Evolutionary conservation across 1,284 basidiomycete species (phyloP).

Genomic region (Pisolithus thermaeus): DNA sequence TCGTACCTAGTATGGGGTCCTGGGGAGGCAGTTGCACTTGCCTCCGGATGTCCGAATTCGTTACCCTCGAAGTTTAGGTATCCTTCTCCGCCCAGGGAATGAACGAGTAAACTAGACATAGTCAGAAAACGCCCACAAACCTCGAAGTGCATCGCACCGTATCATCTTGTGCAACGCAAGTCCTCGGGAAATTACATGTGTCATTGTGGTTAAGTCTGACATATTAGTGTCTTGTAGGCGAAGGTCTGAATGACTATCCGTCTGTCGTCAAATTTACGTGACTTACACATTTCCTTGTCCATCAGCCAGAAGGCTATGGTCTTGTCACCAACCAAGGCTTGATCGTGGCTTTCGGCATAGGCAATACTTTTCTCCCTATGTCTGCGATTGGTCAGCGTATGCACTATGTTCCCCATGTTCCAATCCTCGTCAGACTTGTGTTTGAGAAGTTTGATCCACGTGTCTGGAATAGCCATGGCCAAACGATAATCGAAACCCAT

Average conservation of each 20-base stretch:
- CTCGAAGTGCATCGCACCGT: slow-evolving; percentile 45
- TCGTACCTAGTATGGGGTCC: slow-evolving; percentile 2
- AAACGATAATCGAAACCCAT: slow-evolving; percentile 97
- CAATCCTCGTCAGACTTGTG: slow-evolving; percentile 86
- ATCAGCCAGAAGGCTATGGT: slow-evolving; percentile 98
- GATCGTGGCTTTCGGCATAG: slow-evolving; percentile 96
- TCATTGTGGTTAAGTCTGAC: slow-evolving; percentile 86
- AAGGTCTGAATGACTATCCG: slow-evolving; percentile 30
- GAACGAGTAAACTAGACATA: slow-evolving; percentile 70
- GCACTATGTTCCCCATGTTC: slow-evolving; percentile 84
- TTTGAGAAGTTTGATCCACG: slow-evolving; percentile 99
- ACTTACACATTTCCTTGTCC: slow-evolving; percentile 98
- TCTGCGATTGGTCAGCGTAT: slow-evolving; percentile 87
- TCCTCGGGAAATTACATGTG: slow-evolving; percentile 85
- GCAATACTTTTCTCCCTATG: slow-evolving; percentile 89
- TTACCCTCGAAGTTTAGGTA: slow-evolving; percentile 99
- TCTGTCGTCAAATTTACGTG: slow-evolving; percentile 1
- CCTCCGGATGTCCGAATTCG: slow-evolving; percentile 96
- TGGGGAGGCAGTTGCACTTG: slow-evolving; percentile 27
- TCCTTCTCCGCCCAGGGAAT: slow-evolving; percentile 92
- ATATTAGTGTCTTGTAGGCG: slow-evolving; percentile 80
- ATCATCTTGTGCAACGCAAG: slow-evolving; percentile 97
- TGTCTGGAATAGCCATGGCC: slow-evolving; percentile 97
- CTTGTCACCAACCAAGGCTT: slow-evolving; percentile 97
- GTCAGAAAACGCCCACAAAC: neutral